Evolutionary conservation across 2,329 filamentous ascomycete species (phyloP).

Genomic region (Thielaviopsis punctulata): DNA sequence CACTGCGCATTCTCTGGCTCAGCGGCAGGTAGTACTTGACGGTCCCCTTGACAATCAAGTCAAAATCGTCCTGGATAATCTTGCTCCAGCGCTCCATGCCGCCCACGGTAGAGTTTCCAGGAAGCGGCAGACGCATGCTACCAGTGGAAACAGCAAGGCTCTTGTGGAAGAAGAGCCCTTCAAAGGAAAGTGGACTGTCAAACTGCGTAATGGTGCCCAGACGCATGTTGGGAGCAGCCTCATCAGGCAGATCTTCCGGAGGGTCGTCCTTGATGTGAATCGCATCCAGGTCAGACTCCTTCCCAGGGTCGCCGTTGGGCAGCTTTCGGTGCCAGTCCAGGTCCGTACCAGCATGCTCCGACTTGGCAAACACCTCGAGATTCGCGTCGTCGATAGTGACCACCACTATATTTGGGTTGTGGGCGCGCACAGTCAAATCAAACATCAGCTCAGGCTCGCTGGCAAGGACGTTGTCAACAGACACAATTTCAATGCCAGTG

Average conservation of each 20-base stretch:
- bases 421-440: slow-evolving; percentile 69
- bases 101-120: slow-evolving; percentile 76
- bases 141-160: slow-evolving; percentile 56
- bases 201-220: slow-evolving; percentile 79
- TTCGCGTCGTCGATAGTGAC: slow-evolving; percentile 77
- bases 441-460: slow-evolving; percentile 93
- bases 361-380: slow-evolving; percentile 87
- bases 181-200: slow-evolving; percentile 75
- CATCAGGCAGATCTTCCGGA: slow-evolving; percentile 42
- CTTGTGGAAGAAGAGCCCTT: slow-evolving; percentile 72
- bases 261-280: slow-evolving; percentile 20
- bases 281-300: not conserved
- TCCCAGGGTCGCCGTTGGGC: slow-evolving; percentile 12
- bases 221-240: slow-evolving; percentile 64
- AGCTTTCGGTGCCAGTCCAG: slow-evolving; percentile 38
- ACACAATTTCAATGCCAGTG: slow-evolving; percentile 56
- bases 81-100: slow-evolving; percentile 79
- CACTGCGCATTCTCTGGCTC: slow-evolving; percentile 41
- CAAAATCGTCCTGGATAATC: slow-evolving; percentile 81
- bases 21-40: slow-evolving; percentile 62
- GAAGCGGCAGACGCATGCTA: slow-evolving; percentile 63
- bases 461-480: slow-evolving; percentile 77
- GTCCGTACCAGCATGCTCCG: slow-evolving; percentile 63
- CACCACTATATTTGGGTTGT: slow-evolving; percentile 85
- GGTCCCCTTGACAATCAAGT: slow-evolving; percentile 79